Evolutionary conservation across 768 basidiomycete genomes (phyloP).

Genomic region (Mycena capillaripes): DNA sequence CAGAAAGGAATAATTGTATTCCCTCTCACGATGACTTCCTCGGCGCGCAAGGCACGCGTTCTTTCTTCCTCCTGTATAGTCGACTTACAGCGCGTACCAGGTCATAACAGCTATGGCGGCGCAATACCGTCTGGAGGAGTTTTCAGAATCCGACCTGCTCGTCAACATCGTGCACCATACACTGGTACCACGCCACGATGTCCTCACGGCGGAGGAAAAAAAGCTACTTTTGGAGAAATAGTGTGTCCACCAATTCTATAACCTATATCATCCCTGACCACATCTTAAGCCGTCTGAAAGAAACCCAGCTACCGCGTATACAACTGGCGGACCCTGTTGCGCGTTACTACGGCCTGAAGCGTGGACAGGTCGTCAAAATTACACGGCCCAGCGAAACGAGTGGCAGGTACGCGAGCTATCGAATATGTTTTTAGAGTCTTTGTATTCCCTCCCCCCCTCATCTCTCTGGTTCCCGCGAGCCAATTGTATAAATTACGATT

Average conservation of each 20-base stretch:
- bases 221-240: constrained; percentile 90
- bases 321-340: constrained; percentile 98
- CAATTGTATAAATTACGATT: neutral
- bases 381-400: constrained; percentile 97
- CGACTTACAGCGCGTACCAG: constrained; percentile 56
- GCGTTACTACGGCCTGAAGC: constrained; percentile 94
- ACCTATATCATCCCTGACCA: constrained; percentile 27
- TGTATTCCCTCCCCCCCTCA: too few species aligned
- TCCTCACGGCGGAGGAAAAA: constrained; percentile 90
- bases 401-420: constrained; percentile 93
- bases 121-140: constrained; percentile 93
- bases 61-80: constrained; percentile 25
- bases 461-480: neutral
- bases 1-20: constrained; percentile 95
- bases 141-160: constrained; percentile 94
- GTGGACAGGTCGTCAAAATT: constrained; percentile 99
- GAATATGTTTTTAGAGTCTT: constrained; percentile 80
- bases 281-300: constrained; percentile 87
- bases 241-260: constrained; percentile 65
- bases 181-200: constrained; percentile 93
- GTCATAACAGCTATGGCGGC: constrained; percentile 92
- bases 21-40: constrained; percentile 96
- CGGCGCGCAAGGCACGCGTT: constrained; percentile 86
- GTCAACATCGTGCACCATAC: constrained; percentile 98
- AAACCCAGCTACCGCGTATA: constrained; percentile 97